phyloP scores from a whole-genome alignment of 139 green algal species.

The Chlamydomonas incerta region DNA sequence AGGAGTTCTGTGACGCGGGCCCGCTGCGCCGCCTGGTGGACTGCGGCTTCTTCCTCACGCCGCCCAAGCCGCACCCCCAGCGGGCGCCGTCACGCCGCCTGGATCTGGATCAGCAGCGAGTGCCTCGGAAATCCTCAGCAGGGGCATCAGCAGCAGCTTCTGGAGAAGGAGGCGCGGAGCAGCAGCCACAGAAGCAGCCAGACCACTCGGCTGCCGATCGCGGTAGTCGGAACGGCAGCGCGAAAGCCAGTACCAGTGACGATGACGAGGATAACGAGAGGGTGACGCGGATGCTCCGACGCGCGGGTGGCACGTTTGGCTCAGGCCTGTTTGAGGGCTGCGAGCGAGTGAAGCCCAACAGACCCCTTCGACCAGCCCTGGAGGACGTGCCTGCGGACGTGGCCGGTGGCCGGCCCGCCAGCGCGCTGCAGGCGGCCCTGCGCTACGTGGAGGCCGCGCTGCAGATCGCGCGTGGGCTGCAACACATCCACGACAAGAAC shows the following conservation, averaged over 20 bases:
- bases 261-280: too few species aligned
- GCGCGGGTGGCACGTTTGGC: too few species aligned
- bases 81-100: not conserved
- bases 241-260: too few species aligned
- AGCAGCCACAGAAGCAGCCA: too few species aligned
- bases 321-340: too few species aligned
- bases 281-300: too few species aligned
- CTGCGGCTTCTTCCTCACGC: slow-evolving; percentile 38
- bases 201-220: too few species aligned
- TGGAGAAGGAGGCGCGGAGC: not conserved
- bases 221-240: too few species aligned
- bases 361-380: not conserved
- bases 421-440: slow-evolving; percentile 6
- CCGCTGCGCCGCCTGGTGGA: slow-evolving; percentile 20
- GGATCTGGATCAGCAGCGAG: not conserved
- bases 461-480: slow-evolving; percentile 49
- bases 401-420: not conserved
- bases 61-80: not conserved
- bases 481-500: slow-evolving; percentile 58
- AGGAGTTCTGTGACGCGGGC: slow-evolving; percentile 51
- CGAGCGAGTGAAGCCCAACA: too few species aligned
- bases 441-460: slow-evolving; percentile 39
- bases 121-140: not conserved
- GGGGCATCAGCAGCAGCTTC: not conserved
- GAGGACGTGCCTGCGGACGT: not conserved